Conservation (phyloP, 108 stramenopile genomes). For the Conticribra guillardii region DNA sequence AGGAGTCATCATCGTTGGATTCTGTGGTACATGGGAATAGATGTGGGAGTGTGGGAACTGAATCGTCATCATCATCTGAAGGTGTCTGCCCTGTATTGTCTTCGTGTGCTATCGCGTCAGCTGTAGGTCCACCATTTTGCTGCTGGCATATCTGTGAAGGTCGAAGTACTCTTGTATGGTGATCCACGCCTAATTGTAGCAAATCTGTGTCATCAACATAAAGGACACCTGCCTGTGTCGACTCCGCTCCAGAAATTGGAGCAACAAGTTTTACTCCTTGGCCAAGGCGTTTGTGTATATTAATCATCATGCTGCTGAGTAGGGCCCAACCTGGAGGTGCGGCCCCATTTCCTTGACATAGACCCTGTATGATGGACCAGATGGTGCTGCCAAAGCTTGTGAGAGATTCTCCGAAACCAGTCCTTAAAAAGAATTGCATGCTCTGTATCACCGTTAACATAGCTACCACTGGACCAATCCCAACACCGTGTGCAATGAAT, state of each 20-base stretch:
- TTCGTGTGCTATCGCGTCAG: too few relatives aligned
- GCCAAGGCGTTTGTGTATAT: background rate
- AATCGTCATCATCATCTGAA: too few relatives aligned
- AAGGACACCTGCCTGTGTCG: background rate
- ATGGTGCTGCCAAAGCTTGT: background rate
- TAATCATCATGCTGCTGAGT: conserved; percentile 3
- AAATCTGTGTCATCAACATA: conserved; percentile 31
- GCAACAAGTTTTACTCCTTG: conserved; percentile 1
- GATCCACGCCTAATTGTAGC: background rate
- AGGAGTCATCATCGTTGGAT: too few relatives aligned
- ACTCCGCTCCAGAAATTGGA: background rate
- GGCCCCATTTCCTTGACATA: conserved; percentile 31
- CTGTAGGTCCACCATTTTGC: too few relatives aligned
- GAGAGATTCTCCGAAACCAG: conserved; percentile 31
- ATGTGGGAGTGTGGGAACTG: too few relatives aligned
- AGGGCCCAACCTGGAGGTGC: conserved; percentile 26
- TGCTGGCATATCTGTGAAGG: too few relatives aligned
- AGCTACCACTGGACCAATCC: background rate
- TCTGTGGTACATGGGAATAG: too few relatives aligned
- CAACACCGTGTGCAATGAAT: background rate
- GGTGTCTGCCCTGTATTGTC: too few relatives aligned
- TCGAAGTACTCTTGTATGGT: too few relatives aligned
- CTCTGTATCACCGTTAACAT: conserved; percentile 17
- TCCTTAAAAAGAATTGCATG: conserved; percentile 35
- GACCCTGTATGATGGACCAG: conserved; percentile 12